A percentile compares a stretch with the other conserved stretches of the same genome.
Evolutionary conservation across 306 rosid species (phyloP).

Genomic region (Spatholobus suberectus): DNA sequence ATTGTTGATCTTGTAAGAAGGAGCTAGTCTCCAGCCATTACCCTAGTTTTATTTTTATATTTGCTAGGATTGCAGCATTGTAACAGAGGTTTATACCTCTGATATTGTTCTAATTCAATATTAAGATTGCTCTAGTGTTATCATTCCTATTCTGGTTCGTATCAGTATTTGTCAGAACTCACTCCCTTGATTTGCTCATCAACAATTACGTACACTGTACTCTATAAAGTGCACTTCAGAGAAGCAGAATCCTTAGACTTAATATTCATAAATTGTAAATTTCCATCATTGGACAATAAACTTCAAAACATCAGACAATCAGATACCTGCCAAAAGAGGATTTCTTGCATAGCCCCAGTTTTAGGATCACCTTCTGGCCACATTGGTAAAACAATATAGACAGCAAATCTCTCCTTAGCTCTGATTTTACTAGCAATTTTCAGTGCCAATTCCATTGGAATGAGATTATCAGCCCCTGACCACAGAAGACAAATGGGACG

Average conservation of each 20-base stretch:
- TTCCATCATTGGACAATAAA: constrained; percentile 29
- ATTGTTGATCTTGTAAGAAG: neutral
- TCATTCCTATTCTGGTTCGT: neutral
- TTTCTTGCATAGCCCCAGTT: constrained; percentile 83
- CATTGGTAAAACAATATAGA: constrained; percentile 82
- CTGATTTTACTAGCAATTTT: constrained; percentile 86
- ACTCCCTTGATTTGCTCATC: constrained; percentile 28
- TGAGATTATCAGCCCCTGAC: constrained; percentile 95
- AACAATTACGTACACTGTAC: constrained; percentile 12
- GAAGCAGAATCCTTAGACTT: constrained; percentile 21
- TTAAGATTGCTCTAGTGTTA: neutral
- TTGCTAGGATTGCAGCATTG: neutral
- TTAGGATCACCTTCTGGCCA: constrained; percentile 99
- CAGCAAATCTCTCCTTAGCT: constrained; percentile 90
- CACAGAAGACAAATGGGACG: constrained; percentile 33
- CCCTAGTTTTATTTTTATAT: neutral
- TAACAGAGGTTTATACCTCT: neutral
- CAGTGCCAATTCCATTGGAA: constrained; percentile 95
- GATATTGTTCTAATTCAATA: neutral
- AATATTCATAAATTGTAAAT: constrained; percentile 8
- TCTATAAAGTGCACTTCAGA: constrained; percentile 24
- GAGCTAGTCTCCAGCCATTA: neutral
- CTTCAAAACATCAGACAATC: constrained; percentile 28
- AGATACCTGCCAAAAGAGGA: constrained; percentile 96
- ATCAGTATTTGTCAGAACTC: constrained; percentile 29